Conservation (phyloP, 2,329 filamentous ascomycete species). For the Samsoniella hepiali region DNA sequence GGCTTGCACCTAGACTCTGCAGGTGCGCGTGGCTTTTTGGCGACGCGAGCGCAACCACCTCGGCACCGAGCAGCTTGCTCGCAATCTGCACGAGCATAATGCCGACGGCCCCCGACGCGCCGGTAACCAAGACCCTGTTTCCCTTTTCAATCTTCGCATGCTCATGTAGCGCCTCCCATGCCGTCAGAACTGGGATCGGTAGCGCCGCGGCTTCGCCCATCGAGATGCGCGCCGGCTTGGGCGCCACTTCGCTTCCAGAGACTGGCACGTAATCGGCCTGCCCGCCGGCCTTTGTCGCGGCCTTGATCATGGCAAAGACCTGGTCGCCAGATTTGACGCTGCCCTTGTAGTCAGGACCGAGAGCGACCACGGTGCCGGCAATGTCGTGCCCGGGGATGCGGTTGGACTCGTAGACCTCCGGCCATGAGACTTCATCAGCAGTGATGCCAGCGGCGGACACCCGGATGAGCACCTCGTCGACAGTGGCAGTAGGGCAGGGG, state of each 20-base stretch:
- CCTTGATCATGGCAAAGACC: conserved; percentile 30
- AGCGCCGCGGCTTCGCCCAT: conserved; percentile 30
- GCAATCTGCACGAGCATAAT: conserved; percentile 30
- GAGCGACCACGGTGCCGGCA: conserved; percentile 30
- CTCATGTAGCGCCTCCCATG: conserved; percentile 28
- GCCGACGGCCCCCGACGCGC: conserved; percentile 32
- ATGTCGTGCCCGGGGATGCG: conserved; percentile 36
- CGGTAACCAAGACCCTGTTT: conserved; percentile 29
- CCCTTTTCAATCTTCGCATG: conserved; percentile 22
- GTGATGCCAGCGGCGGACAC: conserved; percentile 35
- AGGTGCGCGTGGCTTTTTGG: conserved; percentile 20
- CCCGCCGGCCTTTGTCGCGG: conserved; percentile 24
- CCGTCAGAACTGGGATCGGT: conserved; percentile 32
- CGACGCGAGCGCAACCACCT: conserved; percentile 31
- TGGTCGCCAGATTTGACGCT: conserved; percentile 21
- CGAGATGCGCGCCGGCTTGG: conserved; percentile 24
- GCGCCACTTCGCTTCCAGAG: conserved; percentile 20
- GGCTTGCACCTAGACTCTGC: conserved; percentile 23
- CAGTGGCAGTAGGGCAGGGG: conserved; percentile 16
- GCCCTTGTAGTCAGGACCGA: conserved; percentile 28
- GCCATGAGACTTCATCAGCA: conserved; percentile 34
- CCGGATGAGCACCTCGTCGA: conserved; percentile 28
- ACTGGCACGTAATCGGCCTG: conserved; percentile 31
- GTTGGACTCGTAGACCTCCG: conserved; percentile 29
- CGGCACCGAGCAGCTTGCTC: conserved; percentile 19